Conservation (phyloP, 257 asterid species). For the Oldenlandia corymbosa region DNA sequence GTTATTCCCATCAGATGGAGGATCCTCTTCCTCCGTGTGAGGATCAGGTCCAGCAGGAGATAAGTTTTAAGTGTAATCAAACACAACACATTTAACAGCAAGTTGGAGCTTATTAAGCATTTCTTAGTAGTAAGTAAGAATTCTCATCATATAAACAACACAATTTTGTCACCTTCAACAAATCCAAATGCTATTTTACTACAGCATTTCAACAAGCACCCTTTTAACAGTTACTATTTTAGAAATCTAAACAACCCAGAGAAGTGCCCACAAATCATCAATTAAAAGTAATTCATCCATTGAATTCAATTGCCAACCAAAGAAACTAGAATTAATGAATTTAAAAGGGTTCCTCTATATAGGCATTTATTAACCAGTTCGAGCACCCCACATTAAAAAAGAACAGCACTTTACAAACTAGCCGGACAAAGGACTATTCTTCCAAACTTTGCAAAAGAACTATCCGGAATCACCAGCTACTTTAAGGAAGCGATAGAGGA, state of each 20-base stretch:
- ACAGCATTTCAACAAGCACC: neutral
- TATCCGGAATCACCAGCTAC: neutral
- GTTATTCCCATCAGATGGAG: neutral
- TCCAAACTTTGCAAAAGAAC: neutral
- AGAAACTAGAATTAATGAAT: neutral
- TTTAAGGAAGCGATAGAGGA: neutral
- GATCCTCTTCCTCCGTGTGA: neutral
- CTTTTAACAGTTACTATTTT: too few relatives aligned
- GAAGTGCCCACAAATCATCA: neutral
- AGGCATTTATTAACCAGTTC: neutral
- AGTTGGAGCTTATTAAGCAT: neutral
- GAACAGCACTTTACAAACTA: neutral
- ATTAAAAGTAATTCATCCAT: neutral
- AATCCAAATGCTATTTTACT: neutral
- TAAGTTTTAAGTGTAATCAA: too few relatives aligned
- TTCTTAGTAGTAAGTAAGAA: too few relatives aligned
- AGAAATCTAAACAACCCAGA: neutral
- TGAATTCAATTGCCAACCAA: neutral
- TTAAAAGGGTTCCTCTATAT: neutral
- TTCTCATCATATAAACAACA: neutral
- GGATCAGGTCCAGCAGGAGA: too few relatives aligned
- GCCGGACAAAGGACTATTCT: neutral
- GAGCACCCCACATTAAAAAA: neutral
- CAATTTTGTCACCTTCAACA: neutral
- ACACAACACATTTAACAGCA: neutral